phyloP scores from a whole-genome alignment of 352 stramenopile species.

The Halophytophthora batemanensis region DNA sequence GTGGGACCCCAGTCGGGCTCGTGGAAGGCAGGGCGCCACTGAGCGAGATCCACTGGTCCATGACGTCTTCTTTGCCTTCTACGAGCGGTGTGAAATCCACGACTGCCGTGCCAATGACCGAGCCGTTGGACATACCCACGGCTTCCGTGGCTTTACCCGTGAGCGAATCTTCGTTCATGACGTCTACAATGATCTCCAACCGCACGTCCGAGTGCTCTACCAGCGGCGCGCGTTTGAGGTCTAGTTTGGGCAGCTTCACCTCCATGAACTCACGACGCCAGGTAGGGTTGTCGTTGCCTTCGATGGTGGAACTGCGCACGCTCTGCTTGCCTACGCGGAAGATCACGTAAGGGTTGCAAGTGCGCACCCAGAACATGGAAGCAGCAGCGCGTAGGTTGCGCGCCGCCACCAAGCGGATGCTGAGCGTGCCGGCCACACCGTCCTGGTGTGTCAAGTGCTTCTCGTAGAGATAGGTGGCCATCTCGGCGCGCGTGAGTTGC shows the following conservation, averaged over 20 bases:
- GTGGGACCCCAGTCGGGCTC: conserved; percentile 1
- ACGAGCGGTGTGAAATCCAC: conserved; percentile 71
- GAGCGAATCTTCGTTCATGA: conserved; percentile 82
- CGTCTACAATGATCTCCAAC: conserved; percentile 71
- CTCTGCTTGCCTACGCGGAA: conserved; percentile 75
- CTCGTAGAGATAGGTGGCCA: conserved; percentile 69
- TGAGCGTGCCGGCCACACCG: conserved; percentile 64
- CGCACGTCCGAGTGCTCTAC: conserved; percentile 70
- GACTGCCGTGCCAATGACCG: conserved; percentile 64
- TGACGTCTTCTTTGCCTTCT: conserved; percentile 74
- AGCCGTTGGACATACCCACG: conserved; percentile 75
- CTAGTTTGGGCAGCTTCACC: conserved; percentile 74
- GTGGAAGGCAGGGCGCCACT: conserved; percentile 36
- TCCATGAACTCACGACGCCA: conserved; percentile 73
- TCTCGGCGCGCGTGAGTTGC: conserved; percentile 39
- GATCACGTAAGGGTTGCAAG: conserved; percentile 84
- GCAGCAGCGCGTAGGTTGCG: conserved; percentile 62
- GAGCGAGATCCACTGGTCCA: conserved; percentile 77
- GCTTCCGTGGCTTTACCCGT: conserved; percentile 73
- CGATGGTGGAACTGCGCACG: conserved; percentile 64
- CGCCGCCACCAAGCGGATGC: conserved; percentile 67
- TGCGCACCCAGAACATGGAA: conserved; percentile 83
- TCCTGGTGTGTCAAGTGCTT: conserved; percentile 80
- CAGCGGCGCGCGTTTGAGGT: conserved; percentile 49
- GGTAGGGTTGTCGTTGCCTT: conserved; percentile 66